Base-by-base conservation (phyloP, 192 early-diverging fungal species). In the Coemansia sp. region DNA sequence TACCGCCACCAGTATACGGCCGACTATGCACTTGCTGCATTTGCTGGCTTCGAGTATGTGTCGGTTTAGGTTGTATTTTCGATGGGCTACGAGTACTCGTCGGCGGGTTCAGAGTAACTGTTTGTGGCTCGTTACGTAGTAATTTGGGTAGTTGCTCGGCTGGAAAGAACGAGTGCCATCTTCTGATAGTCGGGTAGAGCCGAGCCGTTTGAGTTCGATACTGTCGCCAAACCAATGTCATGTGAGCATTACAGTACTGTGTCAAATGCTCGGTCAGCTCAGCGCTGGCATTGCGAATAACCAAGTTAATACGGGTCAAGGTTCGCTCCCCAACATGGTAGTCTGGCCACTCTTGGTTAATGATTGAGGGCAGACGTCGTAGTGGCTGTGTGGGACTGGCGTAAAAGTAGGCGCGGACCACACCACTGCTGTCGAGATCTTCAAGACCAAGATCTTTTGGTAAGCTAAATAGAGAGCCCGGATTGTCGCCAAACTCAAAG, bases 401-500 rank as follows among this genome's bases (percentile, higher is more conserved):
- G 37, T 70, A 67, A 61, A 75, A 66, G 34, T 59, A 70, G 1
- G 59, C 67, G 3, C 53, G 68, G 0, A 73, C 20, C 18, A 18
- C 2, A 10, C 30, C 32, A 34, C 58, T 39, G 9, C 41, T 16
- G 27, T 70, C 65, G n/a, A 64, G 64, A 16, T 72, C 40, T 15
- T 85, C 86, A 18, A 88, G 38, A 20, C 86, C 78, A 34, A 84
- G 73, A n/a, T 86, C 74, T 41, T 80, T 80, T 4, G 89, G 89
- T 40, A 90, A 71, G 27, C 82, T 59, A 45, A 84, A 86, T 6
- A 78, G 72, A 32, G 82, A 78, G 20, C 73, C 71, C 5, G 80
- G 65, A 45, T 72, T 69, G 4, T 90, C 89, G 16, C 76, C 75
- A 74, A 90, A 86, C 62, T 87, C 85, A 56, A 90, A 72, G 3